Percentiles rank a stretch among this genome's conserved stretches.
phyloP scores from a whole-genome alignment of 2,329 filamentous ascomycete genomes.

The Phoma sp. region DNA sequence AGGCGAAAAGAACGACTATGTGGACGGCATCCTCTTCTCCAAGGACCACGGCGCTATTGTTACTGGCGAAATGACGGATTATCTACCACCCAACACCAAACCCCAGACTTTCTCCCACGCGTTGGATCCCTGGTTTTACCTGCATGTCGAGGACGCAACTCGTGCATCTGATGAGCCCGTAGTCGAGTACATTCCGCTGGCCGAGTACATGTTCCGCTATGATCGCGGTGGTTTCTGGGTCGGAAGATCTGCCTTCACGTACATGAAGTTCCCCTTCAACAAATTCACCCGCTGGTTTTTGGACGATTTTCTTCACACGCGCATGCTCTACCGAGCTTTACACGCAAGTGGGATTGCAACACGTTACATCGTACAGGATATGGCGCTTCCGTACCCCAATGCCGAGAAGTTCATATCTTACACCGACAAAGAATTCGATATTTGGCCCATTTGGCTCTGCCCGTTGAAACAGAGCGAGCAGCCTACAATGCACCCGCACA shows the following conservation, averaged over 20 bases:
- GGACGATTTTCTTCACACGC: slow-evolving; percentile 67
- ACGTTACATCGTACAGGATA: slow-evolving; percentile 69
- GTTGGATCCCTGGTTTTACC: slow-evolving; percentile 60
- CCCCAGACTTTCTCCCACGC: slow-evolving; percentile 50
- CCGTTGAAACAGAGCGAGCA: slow-evolving; percentile 48
- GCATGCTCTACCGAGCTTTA: slow-evolving; percentile 69
- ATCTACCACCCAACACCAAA: slow-evolving; percentile 34
- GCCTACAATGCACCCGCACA: slow-evolving; percentile 44
- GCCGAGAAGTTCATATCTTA: slow-evolving; percentile 54
- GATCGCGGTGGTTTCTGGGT: slow-evolving; percentile 74
- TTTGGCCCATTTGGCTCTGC: slow-evolving; percentile 58
- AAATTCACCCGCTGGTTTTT: slow-evolving; percentile 65
- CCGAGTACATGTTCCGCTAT: slow-evolving; percentile 74
- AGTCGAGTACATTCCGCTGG: slow-evolving; percentile 64
- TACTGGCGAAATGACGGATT: slow-evolving; percentile 52
- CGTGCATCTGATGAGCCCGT: slow-evolving; percentile 41
- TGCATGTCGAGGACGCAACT: slow-evolving; percentile 53
- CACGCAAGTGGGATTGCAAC: slow-evolving; percentile 67
- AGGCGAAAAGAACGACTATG: slow-evolving; percentile 51
- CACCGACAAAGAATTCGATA: slow-evolving; percentile 47
- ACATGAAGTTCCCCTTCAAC: slow-evolving; percentile 71
- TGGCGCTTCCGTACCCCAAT: slow-evolving; percentile 55
- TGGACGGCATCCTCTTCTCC: slow-evolving; percentile 59
- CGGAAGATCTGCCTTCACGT: slow-evolving; percentile 66
- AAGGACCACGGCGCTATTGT: slow-evolving; percentile 51